phyloP scores from a whole-genome alignment of 208 protist species.

The Dictyostelium gargantuum region DNA sequence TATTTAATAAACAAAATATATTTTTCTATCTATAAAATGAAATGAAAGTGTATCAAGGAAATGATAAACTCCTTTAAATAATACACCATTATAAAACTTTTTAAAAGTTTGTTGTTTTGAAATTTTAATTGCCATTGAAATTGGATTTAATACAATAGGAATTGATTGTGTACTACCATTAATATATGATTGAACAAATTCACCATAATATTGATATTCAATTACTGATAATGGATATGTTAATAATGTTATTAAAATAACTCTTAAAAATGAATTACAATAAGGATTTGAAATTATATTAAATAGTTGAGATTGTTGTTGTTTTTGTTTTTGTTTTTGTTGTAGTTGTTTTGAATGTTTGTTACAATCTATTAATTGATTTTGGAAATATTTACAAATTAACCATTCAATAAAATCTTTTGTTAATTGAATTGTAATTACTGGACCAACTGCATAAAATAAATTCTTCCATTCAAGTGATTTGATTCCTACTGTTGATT shows the following conservation, averaged over 20 bases:
- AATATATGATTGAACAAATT: background rate
- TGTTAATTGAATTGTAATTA: no score
- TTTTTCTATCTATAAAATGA: no score
- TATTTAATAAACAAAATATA: no score
- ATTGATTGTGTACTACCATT: background rate
- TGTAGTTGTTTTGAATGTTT: background rate
- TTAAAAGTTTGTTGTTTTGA: background rate
- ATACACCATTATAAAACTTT: background rate
- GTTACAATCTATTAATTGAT: no score
- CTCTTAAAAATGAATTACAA: background rate
- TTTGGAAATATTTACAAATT: no score
- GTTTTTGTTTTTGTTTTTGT: background rate
- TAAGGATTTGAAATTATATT: background rate
- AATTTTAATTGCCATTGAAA: background rate
- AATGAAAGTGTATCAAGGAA: no score
- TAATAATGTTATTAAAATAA: background rate
- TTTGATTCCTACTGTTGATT: background rate
- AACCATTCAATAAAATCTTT: no score
- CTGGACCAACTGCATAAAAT: no score
- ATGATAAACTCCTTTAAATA: no score
- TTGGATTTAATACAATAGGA: background rate
- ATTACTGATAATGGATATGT: background rate
- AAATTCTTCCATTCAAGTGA: background rate
- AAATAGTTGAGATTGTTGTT: background rate
- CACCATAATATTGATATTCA: background rate